Evolutionary conservation across 2,329 filamentous ascomycete genomes (phyloP), one percentile per base, ranked within the genome.

Genomic region (Claviceps lovelessii): DNA sequence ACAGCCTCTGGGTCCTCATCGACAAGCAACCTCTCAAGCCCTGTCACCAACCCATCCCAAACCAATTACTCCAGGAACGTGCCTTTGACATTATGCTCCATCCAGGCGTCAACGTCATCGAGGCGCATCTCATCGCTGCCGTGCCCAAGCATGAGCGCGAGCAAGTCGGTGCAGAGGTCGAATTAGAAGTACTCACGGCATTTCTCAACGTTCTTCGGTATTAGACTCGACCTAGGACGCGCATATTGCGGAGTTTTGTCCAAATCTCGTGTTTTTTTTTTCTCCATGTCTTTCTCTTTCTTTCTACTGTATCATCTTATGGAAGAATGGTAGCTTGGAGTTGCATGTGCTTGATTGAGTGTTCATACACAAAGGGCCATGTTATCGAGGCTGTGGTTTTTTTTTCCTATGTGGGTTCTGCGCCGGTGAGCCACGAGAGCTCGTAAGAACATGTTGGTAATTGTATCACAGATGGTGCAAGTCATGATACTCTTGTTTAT

Each of bases 121-220:
- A 90, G 61, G 76, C 94, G 8, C 86, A 91, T 62, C 75, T 91
- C 56, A 80, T 90, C 59, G 87, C 86, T 1, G 83, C 84, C 7
- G 76, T 88, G 47, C 80, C 78, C 1, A 79, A 75, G 62, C 79
- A 76, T 23, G 73, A 80, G 63, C 80, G 76, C 57, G 70, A 76
- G 42, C 71, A 75, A 0, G 76, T 76, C 31, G 83, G 79, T 0
- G 73, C 81, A 10, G 80, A 84, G 58, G 78, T 85, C 41, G 88
- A 93, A 65, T 73, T 90, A 58, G 90, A 96, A 72, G 85, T 85
- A 61, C 77, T 90, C 55, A 88, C 82, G 1, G 75, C 93, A 33
- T 86, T 86, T 69, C 78, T 85, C 57, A 85, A 93, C 68, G 70
- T 94, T 61, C 69, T 81, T 67, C 78, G 71, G 41, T 44, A 23